A percentile compares a stretch with the other conserved stretches of the same genome.
phyloP scores from a whole-genome alignment of 805 yeast genomes.

The Diddensiella caesifluorescens region DNA sequence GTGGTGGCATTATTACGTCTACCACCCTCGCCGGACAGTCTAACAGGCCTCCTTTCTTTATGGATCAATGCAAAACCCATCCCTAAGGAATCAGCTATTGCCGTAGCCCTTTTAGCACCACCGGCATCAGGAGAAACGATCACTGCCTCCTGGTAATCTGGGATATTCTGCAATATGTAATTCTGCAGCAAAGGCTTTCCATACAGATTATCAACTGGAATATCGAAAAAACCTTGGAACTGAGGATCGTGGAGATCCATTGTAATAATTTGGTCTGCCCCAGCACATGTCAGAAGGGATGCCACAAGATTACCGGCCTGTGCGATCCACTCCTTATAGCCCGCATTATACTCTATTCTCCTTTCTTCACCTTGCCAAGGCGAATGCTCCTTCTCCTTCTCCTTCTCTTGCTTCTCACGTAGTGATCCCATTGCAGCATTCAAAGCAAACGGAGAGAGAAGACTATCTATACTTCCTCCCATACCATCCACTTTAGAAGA shows the following conservation, averaged over 20 bases:
- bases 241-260: constrained; percentile 98
- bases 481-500: too few species aligned
- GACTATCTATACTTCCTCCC: constrained; percentile 2
- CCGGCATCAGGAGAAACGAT: constrained; percentile 98
- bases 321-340: constrained; percentile 91
- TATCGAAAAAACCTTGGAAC: constrained; percentile 94
- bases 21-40: constrained; percentile 10
- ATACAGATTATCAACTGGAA: constrained; percentile 91
- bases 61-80: constrained; percentile 92
- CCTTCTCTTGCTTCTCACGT: neutral
- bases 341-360: constrained; percentile 40
- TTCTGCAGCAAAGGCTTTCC: constrained; percentile 83
- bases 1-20: constrained; percentile 37
- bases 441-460: neutral
- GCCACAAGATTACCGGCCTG: constrained; percentile 93
- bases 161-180: constrained; percentile 71
- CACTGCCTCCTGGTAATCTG: constrained; percentile 77
- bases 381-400: neutral
- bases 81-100: constrained; percentile 84
- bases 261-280: constrained; percentile 94
- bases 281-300: constrained; percentile 79
- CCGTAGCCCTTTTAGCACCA: constrained; percentile 96
- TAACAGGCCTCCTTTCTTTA: constrained; percentile 60
- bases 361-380: neutral
- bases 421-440: neutral